These are phyloP conservation scores for Coniferiporia sulphurascens DNA, from an alignment of 1,284 basidiomycete species.

Conservation along the genomic window DNA sequence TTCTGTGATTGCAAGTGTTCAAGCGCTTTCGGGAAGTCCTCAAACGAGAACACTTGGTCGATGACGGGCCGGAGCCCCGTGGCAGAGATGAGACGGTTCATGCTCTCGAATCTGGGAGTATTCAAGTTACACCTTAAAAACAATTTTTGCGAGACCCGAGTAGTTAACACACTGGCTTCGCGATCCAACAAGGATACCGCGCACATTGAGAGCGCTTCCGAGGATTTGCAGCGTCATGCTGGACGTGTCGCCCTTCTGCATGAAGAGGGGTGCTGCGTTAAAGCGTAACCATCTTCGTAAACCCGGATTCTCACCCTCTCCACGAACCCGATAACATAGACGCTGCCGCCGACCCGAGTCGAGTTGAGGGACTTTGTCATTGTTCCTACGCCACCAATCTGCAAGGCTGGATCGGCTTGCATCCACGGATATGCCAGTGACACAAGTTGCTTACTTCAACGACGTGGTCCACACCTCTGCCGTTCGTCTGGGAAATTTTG, in stretches of 20 bases:
- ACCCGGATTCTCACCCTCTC: slow-evolving; percentile 28
- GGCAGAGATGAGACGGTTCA: slow-evolving; percentile 41
- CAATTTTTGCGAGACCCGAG: slow-evolving; percentile 7
- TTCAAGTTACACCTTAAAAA: background rate
- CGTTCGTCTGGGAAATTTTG: slow-evolving; percentile 33
- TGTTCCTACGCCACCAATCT: slow-evolving; percentile 51
- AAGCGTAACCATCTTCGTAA: too few species aligned
- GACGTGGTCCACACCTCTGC: slow-evolving; percentile 52
- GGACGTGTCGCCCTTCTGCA: slow-evolving; percentile 17
- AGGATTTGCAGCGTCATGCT: slow-evolving; percentile 18
- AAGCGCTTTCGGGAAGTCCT: slow-evolving; percentile 41
- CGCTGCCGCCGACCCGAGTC: slow-evolving; percentile 38
- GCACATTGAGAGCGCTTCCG: slow-evolving; percentile 22
- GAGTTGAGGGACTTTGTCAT: slow-evolving; percentile 41
- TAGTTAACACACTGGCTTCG: slow-evolving; percentile 30
- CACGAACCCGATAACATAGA: slow-evolving; percentile 48
- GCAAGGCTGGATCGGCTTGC: background rate
- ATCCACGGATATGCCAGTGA: too few species aligned
- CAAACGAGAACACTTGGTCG: slow-evolving; percentile 48
- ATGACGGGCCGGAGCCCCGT: slow-evolving; percentile 40
- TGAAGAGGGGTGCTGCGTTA: too few species aligned
- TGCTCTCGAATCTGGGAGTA: slow-evolving; percentile 39
- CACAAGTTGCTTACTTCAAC: slow-evolving; percentile 40
- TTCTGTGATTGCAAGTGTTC: slow-evolving; percentile 38
- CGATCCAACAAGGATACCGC: slow-evolving; percentile 34